These are phyloP conservation scores for Leccinum pachyderme DNA, from an alignment of 1,284 basidiomycete genomes.

Conservation along the genomic window DNA sequence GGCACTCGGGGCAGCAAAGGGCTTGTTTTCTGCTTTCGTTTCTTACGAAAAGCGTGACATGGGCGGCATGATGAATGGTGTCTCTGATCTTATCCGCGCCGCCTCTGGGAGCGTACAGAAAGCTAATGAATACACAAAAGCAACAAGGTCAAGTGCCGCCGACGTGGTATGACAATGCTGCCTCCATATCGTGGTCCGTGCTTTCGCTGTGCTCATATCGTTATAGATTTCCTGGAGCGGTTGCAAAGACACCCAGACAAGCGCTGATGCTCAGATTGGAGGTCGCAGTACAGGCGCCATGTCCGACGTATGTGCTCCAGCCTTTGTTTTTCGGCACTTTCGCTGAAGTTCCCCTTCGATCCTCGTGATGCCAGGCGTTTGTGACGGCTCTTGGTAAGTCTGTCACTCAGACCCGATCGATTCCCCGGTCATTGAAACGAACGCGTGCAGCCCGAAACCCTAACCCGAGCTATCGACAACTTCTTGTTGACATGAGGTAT, in stretches of 20 bases:
- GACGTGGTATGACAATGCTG: constrained; percentile 44
- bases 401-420: background rate
- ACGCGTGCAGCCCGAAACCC: constrained; percentile 50
- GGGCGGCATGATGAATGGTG: constrained; percentile 61
- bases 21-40: constrained; percentile 63
- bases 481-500: constrained; percentile 70
- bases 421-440: constrained; percentile 7
- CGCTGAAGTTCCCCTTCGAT: background rate
- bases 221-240: constrained; percentile 77
- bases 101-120: constrained; percentile 47
- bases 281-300: constrained; percentile 88
- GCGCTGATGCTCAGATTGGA: constrained; percentile 82
- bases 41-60: constrained; percentile 79
- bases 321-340: background rate
- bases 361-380: constrained; percentile 60
- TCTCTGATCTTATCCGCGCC: constrained; percentile 39
- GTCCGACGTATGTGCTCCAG: constrained; percentile 58
- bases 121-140: constrained; percentile 61
- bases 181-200: constrained; percentile 8
- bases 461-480: constrained; percentile 78
- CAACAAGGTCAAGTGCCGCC: constrained; percentile 78
- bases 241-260: constrained; percentile 92
- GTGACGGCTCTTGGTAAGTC: constrained; percentile 57
- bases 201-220: background rate
- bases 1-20: constrained; percentile 74